These are phyloP conservation scores for Rubus parviflorus DNA, from an alignment of 306 rosid genomes.

Conservation along the genomic window DNA sequence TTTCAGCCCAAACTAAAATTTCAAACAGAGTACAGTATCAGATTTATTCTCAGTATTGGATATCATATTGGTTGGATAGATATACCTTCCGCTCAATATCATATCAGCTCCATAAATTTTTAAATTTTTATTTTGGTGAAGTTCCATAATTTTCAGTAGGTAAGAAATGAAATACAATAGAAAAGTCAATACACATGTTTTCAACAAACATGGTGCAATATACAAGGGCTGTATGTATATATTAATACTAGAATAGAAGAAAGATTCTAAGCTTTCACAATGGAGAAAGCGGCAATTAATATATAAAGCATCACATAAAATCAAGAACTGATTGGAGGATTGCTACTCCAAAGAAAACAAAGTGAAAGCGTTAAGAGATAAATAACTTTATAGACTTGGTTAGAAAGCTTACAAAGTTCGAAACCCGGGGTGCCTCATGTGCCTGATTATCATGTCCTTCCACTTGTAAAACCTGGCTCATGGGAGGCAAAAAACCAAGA, in stretches of 20 bases:
- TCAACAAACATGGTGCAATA: background rate
- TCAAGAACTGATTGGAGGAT: background rate
- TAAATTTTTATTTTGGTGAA: background rate
- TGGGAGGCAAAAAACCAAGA: constrained; percentile 32
- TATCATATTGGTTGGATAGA: background rate
- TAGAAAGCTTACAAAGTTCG: constrained; percentile 36
- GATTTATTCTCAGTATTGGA: background rate
- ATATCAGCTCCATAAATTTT: background rate
- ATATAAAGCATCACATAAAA: background rate
- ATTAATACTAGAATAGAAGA: background rate
- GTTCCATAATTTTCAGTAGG: background rate
- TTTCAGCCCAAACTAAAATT: background rate
- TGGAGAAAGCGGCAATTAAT: background rate
- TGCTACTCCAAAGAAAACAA: background rate
- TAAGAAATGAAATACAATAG: background rate
- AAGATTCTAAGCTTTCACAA: background rate
- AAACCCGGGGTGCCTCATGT: constrained; percentile 28
- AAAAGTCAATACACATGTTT: background rate
- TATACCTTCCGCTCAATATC: background rate
- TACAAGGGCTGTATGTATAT: background rate
- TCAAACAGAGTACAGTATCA: background rate
- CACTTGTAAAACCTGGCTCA: constrained; percentile 29
- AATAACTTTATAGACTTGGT: background rate
- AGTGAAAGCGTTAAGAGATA: background rate
- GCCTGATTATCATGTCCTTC: constrained; percentile 31